Evolutionary conservation across 306 rosid species (phyloP).

Genomic region (Rosa persica): DNA sequence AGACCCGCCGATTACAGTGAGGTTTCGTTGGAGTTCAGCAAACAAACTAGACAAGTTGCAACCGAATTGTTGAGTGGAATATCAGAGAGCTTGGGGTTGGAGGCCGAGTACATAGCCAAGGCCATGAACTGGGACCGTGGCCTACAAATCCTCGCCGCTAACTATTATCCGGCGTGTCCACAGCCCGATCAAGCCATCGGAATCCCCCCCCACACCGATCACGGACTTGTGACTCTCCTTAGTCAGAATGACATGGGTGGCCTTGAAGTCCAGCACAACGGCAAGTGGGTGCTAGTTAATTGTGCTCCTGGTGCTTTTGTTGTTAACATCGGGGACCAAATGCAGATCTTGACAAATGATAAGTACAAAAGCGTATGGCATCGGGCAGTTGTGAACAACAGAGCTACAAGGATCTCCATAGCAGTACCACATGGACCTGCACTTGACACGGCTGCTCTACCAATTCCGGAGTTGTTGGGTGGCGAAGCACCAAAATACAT

Average conservation of each 20-base stretch:
- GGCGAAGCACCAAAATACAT: slow-evolving; percentile 35
- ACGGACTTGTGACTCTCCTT: not conserved
- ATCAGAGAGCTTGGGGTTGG: slow-evolving; percentile 31
- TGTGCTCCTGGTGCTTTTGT: not conserved
- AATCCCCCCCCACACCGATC: not conserved
- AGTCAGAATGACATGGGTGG: not conserved
- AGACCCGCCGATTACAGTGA: not conserved
- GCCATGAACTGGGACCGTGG: not conserved
- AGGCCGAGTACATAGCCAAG: not conserved
- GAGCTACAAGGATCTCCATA: slow-evolving; percentile 49
- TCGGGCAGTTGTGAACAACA: slow-evolving; percentile 45
- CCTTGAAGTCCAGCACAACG: not conserved
- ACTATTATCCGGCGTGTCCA: not conserved
- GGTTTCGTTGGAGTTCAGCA: not conserved
- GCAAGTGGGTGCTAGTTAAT: not conserved
- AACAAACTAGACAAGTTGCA: slow-evolving; percentile 6
- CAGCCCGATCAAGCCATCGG: not conserved
- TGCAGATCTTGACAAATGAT: slow-evolving; percentile 48
- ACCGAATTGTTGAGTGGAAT: slow-evolving; percentile 10
- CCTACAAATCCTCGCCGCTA: not conserved
- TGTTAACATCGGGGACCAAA: slow-evolving; percentile 21
- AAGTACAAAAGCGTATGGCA: slow-evolving; percentile 53
- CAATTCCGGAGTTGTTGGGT: slow-evolving; percentile 40
- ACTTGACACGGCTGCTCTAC: slow-evolving; percentile 41
- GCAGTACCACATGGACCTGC: slow-evolving; percentile 48